A percentile compares a stretch with the other conserved stretches of the same genome.
These are phyloP conservation scores for Tricholoma matsutake DNA, from an alignment of 768 basidiomycete genomes.

Conservation along the genomic window DNA sequence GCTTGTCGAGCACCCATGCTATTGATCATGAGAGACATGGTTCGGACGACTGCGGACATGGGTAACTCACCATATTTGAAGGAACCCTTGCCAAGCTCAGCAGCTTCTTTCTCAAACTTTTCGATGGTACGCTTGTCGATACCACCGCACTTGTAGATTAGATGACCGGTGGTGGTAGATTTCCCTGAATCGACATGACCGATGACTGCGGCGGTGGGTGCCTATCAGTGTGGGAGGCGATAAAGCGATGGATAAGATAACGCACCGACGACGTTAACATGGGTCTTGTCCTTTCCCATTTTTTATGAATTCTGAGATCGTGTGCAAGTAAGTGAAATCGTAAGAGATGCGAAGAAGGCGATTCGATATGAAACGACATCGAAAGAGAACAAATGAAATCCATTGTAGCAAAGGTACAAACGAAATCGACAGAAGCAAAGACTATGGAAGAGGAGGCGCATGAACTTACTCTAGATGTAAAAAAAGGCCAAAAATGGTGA, in stretches of 20 bases:
- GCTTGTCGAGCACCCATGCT: constrained; percentile 99
- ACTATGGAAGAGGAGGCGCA: constrained; percentile 9
- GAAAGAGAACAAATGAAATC: constrained; percentile 19
- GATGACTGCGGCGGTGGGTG: constrained; percentile 64
- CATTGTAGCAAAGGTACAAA: constrained; percentile 14
- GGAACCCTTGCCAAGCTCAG: constrained; percentile 99
- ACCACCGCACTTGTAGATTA: constrained; percentile 99
- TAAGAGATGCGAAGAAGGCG: constrained; percentile 8
- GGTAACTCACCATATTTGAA: constrained; percentile 85
- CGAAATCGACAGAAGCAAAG: neutral
- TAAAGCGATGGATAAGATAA: constrained; percentile 29
- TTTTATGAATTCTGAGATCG: constrained; percentile 48
- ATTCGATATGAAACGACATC: constrained; percentile 11
- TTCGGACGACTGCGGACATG: constrained; percentile 11
- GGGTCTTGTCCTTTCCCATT: constrained; percentile 96
- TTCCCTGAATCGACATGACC: constrained; percentile 99
- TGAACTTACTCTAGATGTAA: constrained; percentile 36
- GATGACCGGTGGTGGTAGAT: constrained; percentile 99
- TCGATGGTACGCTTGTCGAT: constrained; percentile 99
- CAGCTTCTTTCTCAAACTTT: constrained; percentile 99
- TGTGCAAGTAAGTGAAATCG: constrained; percentile 26
- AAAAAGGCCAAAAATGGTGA: constrained; percentile 29
- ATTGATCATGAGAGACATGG: constrained; percentile 27
- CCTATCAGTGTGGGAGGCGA: constrained; percentile 22
- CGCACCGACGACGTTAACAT: constrained; percentile 97